Evolutionary conservation across 2,329 filamentous ascomycete genomes (phyloP).

Genomic region (Zasmidium citrigriseum): DNA sequence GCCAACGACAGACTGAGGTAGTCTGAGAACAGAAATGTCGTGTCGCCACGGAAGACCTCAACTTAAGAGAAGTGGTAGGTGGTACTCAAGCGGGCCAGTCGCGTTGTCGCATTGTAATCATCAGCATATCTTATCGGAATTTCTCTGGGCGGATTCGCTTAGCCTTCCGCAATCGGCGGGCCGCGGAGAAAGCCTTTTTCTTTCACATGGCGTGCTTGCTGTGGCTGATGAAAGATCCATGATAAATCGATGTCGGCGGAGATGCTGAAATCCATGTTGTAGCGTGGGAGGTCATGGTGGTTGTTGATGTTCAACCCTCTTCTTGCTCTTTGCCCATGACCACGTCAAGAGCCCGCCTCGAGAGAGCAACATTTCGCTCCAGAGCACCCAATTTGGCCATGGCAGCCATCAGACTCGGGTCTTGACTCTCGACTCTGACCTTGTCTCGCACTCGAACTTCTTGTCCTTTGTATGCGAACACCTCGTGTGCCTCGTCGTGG

Average conservation of each 20-base stretch:
- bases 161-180: neutral
- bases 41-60: slow-evolving; percentile 5
- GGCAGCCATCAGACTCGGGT: slow-evolving; percentile 80
- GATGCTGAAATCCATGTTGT: too few species aligned
- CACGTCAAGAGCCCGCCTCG: slow-evolving; percentile 70
- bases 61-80: neutral
- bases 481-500: slow-evolving; percentile 69
- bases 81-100: neutral
- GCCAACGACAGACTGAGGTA: neutral
- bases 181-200: neutral
- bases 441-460: slow-evolving; percentile 89
- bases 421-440: slow-evolving; percentile 82
- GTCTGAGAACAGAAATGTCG: neutral
- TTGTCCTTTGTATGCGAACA: slow-evolving; percentile 69
- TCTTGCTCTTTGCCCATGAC: slow-evolving; percentile 70
- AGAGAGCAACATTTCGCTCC: slow-evolving; percentile 69
- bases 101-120: neutral
- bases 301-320: slow-evolving; percentile 18
- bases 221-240: neutral
- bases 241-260: too few species aligned
- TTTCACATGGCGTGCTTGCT: too few species aligned
- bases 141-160: too few species aligned
- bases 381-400: slow-evolving; percentile 81
- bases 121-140: neutral
- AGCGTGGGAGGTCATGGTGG: too few species aligned